phyloP scores from a whole-genome alignment of 345 rosid genomes.

The Aurinia saxatilis region DNA sequence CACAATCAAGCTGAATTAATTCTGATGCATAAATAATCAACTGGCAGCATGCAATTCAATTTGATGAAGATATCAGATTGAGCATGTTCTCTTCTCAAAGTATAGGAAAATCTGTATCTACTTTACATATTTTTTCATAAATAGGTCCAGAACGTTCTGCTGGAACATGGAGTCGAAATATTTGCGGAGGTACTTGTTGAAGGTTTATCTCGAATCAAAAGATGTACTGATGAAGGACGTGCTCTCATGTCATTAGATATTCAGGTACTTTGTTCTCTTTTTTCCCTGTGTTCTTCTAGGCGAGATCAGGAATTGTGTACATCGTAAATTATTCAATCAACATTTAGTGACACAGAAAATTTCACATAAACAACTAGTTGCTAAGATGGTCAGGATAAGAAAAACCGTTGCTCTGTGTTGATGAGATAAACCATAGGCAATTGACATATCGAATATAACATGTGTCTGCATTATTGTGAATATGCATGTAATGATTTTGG shows the following conservation, averaged over 20 bases:
- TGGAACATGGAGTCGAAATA: conserved; percentile 80
- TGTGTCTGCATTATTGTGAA: neutral
- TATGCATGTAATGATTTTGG: neutral
- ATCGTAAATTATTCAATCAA: neutral
- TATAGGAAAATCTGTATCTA: neutral
- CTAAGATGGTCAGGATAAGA: conserved; percentile 3
- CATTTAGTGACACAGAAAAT: neutral
- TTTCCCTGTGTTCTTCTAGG: neutral
- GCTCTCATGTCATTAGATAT: conserved; percentile 92
- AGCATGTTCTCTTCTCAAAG: neutral
- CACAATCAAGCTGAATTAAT: neutral
- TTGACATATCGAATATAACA: neutral
- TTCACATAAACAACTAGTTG: neutral
- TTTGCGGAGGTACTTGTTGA: conserved; percentile 86
- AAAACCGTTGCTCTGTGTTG: neutral
- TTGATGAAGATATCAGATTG: neutral
- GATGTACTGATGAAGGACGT: conserved; percentile 92
- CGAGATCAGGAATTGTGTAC: neutral
- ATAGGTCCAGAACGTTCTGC: conserved; percentile 72
- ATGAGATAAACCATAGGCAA: neutral
- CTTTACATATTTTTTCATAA: neutral
- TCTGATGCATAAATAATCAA: neutral
- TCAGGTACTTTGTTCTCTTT: conserved; percentile 48
- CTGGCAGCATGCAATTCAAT: neutral
- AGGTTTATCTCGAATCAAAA: conserved; percentile 89